Evolutionary conservation across 202 grass and related monocot species (phyloP), one percentile per base, ranked within the genome.

Genomic region (Musa balbisiana): DNA sequence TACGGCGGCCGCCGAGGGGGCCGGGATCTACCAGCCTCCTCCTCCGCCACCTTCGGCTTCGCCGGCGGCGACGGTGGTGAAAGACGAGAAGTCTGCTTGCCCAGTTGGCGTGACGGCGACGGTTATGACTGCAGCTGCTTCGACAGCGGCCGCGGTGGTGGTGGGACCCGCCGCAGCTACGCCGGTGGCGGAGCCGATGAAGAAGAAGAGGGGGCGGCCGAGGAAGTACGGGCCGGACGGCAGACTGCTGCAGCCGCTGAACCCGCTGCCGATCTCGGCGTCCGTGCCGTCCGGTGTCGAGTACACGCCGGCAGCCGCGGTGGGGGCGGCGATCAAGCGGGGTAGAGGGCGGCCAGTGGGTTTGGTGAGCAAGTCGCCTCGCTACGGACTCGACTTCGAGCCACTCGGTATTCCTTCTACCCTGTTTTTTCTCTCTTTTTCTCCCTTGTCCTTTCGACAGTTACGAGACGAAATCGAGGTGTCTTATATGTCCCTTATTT

Each of bases 181-280:
- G 12, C 26, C 15, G 1, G 67, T 16, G 26, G 29, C 27, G 25
- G 74, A 33, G 33, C 8, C 22, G 43, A 1, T 10, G 33, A 77
- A 77, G 60, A 77, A 53, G 74, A 77, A 77, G 60, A 63, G 60
- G 49, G 74, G 74, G 74, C 33, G 74, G 33, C 74, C 74, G 60
- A 77, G 74, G 74, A 77, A 77, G 60, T 66, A 77, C 60, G 33
- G 59, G 8, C 74, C 74, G n/a, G 74, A 77, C 60, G 60, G 74
- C 49, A 77, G 60, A 17, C 60, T 52, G 33, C 15, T 76, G 11
- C 29, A 2, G 59, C 74, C 60, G 49, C 60, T 76, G 74, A 77
- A 52, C 60, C 49, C 74, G 49, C 51, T 64, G 59, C 74, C 60
- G 19, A 52, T 77, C 59, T 77, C 74, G 60, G 59, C 74, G 49